phyloP scores from a whole-genome alignment of 202 grass and related monocot genomes.

The Zoysia matrella region DNA sequence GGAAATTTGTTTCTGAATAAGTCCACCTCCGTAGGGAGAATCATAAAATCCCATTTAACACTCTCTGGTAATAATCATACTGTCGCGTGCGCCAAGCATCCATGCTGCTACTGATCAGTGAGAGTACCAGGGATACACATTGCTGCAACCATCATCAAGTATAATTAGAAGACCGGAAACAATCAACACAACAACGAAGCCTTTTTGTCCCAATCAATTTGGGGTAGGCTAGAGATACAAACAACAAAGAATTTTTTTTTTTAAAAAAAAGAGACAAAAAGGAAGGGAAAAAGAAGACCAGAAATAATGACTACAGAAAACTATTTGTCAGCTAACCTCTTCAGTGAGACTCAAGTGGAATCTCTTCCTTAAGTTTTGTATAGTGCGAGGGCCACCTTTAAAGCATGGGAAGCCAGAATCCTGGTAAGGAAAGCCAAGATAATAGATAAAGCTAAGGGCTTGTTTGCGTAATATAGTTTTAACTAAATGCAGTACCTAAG shows the following conservation, averaged over 20 bases:
- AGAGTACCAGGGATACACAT: conserved; percentile 97
- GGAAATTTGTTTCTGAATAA: conserved; percentile 35
- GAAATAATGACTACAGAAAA: conserved; percentile 14
- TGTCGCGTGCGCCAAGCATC: conserved; percentile 97
- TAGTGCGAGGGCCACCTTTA: conserved; percentile 91
- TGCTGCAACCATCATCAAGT: conserved; percentile 61
- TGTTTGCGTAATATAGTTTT: not conserved
- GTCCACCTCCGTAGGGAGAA: not conserved
- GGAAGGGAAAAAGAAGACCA: no score
- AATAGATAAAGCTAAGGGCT: not conserved
- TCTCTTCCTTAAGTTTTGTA: conserved; percentile 96
- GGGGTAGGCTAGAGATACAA: no score
- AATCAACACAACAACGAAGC: not conserved
- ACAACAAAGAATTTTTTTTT: no score
- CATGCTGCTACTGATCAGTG: conserved; percentile 99
- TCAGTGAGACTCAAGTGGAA: conserved; percentile 98
- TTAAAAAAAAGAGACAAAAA: no score
- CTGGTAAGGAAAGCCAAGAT: conserved; percentile 37
- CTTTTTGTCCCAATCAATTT: no score
- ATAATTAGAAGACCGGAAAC: conserved; percentile 9
- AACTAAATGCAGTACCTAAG: not conserved
- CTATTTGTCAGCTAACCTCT: conserved; percentile 67
- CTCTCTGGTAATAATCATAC: conserved; percentile 98
- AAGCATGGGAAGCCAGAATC: conserved; percentile 99
- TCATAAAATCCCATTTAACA: conserved; percentile 98